Conservation (phyloP, 1,284 basidiomycete genomes). For the Cutaneotrichosporon sp. region DNA sequence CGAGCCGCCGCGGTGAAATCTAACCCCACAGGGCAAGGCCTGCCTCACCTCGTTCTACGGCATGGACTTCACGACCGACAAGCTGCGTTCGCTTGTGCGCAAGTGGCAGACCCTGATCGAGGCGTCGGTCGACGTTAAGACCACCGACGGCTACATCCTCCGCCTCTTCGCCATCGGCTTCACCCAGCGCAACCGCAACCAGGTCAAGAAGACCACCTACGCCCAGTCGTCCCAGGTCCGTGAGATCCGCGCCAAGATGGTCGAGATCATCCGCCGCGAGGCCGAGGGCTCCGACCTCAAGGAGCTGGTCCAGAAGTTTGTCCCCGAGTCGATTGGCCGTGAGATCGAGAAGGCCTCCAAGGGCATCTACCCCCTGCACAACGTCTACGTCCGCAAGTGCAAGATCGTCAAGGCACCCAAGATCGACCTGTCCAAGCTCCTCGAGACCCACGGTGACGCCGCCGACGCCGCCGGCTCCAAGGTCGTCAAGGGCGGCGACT, state of each 20-base stretch:
- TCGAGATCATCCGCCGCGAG: constrained; percentile 98
- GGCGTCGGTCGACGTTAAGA: constrained; percentile 98
- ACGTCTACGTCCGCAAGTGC: constrained; percentile 96
- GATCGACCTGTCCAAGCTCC: constrained; percentile 89
- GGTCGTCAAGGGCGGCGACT: constrained; percentile 47
- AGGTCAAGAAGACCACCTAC: constrained; percentile 99
- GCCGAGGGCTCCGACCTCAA: constrained; percentile 93
- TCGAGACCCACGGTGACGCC: constrained; percentile 93
- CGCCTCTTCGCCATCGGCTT: constrained; percentile 99
- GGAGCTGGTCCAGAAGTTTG: constrained; percentile 97
- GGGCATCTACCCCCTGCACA: constrained; percentile 31
- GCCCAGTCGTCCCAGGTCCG: constrained; percentile 92
- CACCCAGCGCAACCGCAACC: constrained; percentile 93
- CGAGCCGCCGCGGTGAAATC: background rate
- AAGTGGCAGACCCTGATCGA: constrained; percentile 99
- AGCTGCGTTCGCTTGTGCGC: constrained; percentile 97
- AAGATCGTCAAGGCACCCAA: constrained; percentile 96
- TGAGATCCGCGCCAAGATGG: constrained; percentile 99
- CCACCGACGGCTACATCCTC: constrained; percentile 98
- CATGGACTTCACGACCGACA: constrained; percentile 99
- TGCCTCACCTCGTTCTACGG: constrained; percentile 99
- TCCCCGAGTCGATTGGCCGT: constrained; percentile 97
- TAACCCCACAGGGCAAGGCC: constrained; percentile 68
- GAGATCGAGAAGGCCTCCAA: constrained; percentile 97
- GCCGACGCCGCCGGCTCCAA: constrained; percentile 55